Base-by-base conservation (phyloP, 176 grass and related monocot genomes). In the Rhynchospora breviuscula region DNA sequence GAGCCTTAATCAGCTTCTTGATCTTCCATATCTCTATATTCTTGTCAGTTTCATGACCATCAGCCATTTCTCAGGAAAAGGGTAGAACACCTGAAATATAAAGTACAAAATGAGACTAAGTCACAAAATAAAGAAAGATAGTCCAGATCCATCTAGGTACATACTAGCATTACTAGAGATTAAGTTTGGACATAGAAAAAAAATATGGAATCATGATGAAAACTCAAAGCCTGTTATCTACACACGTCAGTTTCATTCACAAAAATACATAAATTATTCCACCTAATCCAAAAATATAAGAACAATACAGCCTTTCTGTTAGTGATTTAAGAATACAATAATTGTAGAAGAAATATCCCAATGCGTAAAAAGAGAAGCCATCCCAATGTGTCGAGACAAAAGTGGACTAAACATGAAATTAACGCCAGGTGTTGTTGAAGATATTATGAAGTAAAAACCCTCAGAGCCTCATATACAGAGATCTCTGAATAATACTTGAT, bases 1-100 rank as follows among this genome's bases (percentile, higher is more conserved):
- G 81, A 4, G 81, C 86, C 60, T 88, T 88, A n/a, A 88, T 88
- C 47, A 88, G 54, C 64, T 88, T 88, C 81, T 88, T 88, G 58
- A 88, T 88, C 71, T 88, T 88, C 86, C 86, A 88, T 66, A 88
- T 88, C 81, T 88, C 86, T 58, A 88, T 88, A 48, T 88, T 88
- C 81, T 88, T 84, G 45, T 88, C 86, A 10, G 81, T 84, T 88
- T 88, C 86, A 67, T 88, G 69, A 76, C 68, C 80, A 79, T 88
- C 86, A n/a, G 86, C 33, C 86, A 88, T 88, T 68, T 82, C 18
- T 76, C 68, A 73, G 64, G 43, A 63, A 45, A 26, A n/a, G 61
- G 12, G 23, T 21, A 23, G 15, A 78, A 21, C 8, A 17, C 72
- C 72, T 77, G 48, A 53, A 54, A 31, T 29, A 6, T 56, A 31